These are phyloP conservation scores for Yamadazyma jaroonii DNA, from an alignment of 1,139 yeast species.

Conservation along the genomic window DNA sequence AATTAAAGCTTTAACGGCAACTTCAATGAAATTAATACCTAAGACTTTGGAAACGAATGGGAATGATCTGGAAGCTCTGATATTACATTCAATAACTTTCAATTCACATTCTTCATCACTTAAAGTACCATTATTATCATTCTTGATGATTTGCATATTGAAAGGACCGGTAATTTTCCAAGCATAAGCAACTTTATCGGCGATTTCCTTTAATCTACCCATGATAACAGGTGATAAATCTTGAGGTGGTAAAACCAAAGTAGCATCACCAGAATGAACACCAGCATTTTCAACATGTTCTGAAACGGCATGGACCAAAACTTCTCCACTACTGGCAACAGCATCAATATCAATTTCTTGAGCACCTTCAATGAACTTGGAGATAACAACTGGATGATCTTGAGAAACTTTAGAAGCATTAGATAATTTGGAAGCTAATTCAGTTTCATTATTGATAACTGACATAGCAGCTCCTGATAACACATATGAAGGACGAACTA, in stretches of 20 bases:
- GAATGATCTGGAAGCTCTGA: slow-evolving; percentile 97
- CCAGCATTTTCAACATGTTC: slow-evolving; percentile 99
- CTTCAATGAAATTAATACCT: slow-evolving; percentile 90
- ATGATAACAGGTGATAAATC: slow-evolving; percentile 57
- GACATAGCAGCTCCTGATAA: slow-evolving; percentile 99
- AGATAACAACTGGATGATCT: slow-evolving; percentile 95
- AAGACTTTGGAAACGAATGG: slow-evolving; percentile 97
- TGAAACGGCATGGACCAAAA: slow-evolving; percentile 91
- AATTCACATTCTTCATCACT: slow-evolving; percentile 54
- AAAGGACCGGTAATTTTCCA: slow-evolving; percentile 98
- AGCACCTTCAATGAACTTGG: slow-evolving; percentile 93
- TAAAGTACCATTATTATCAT: slow-evolving; percentile 45
- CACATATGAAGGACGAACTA: slow-evolving; percentile 97
- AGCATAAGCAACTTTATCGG: slow-evolving; percentile 90
- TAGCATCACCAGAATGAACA: slow-evolving; percentile 98
- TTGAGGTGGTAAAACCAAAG: slow-evolving; percentile 91
- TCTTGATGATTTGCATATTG: slow-evolving; percentile 94
- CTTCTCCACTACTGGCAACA: slow-evolving; percentile 85
- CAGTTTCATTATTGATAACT: slow-evolving; percentile 74
- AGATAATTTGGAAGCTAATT: slow-evolving; percentile 74
- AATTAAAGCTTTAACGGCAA: slow-evolving; percentile 84
- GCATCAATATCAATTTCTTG: slow-evolving; percentile 97
- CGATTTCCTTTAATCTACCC: slow-evolving; percentile 68
- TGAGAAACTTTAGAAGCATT: slow-evolving; percentile 91
- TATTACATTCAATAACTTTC: slow-evolving; percentile 97